Evolutionary conservation across 2,329 filamentous ascomycete genomes (phyloP).

Genomic region (Ophiostoma himal-ulmi): DNA sequence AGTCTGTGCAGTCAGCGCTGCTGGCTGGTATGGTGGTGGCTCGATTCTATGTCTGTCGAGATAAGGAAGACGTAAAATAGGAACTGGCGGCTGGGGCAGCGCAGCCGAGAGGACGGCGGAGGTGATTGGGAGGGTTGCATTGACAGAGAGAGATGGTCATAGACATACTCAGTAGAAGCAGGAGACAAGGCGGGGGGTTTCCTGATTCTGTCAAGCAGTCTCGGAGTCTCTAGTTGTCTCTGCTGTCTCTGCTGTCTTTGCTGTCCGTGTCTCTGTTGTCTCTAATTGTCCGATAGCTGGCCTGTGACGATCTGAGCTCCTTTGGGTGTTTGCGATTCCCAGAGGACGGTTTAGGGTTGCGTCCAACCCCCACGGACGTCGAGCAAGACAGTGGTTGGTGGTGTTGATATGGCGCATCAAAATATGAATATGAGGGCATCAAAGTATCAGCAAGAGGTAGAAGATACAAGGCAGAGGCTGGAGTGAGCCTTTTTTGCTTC

Average conservation of each 20-base stretch:
- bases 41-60: not conserved
- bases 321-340: conserved; percentile 11
- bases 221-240: not conserved
- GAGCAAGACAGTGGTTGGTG: not conserved
- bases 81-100: not conserved
- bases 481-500: not conserved
- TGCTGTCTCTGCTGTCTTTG: not conserved
- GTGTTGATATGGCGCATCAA: not conserved
- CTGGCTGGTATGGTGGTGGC: not conserved
- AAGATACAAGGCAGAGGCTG: not conserved
- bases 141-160: not conserved
- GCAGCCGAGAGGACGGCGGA: not conserved
- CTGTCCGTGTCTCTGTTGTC: not conserved
- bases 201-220: not conserved
- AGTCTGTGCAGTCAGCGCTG: not conserved
- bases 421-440: not conserved
- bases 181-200: not conserved
- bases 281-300: not conserved
- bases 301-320: not conserved
- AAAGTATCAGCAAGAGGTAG: no score
- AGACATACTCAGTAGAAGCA: not conserved
- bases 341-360: conserved; percentile 1
- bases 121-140: not conserved
- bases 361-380: not conserved
- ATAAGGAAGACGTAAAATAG: not conserved